phyloP scores from a whole-genome alignment of 2,329 filamentous ascomycete species.

The Sclerotinia trifoliorum region DNA sequence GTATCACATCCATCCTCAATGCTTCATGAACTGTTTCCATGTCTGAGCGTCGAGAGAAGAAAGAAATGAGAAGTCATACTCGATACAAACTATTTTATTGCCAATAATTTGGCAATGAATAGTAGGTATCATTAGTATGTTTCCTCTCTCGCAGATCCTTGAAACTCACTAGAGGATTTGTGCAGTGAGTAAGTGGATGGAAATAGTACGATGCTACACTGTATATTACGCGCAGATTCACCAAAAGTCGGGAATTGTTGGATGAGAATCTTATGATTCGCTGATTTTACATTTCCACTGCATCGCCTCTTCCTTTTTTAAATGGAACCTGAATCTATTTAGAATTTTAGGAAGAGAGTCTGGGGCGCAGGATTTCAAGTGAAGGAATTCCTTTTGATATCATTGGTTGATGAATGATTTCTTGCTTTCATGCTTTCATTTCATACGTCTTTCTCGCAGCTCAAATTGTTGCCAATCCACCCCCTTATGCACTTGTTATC shows the following conservation, averaged over 20 bases:
- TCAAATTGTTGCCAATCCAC: neutral
- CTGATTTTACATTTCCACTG: neutral
- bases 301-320: constrained; percentile 10
- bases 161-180: neutral
- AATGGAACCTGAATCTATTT: neutral
- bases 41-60: neutral
- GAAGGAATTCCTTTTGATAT: neutral
- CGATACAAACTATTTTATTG: neutral
- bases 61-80: neutral
- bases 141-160: neutral
- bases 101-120: neutral
- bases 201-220: neutral
- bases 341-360: constrained; percentile 2
- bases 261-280: neutral
- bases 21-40: neutral
- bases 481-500: neutral
- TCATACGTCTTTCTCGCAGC: neutral
- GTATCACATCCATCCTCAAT: neutral
- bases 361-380: constrained; percentile 10
- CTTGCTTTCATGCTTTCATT: too few species aligned
- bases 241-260: neutral
- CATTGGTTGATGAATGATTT: neutral
- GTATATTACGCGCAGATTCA: neutral
- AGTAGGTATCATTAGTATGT: neutral
- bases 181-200: neutral